Conservation (phyloP, 2,329 filamentous ascomycete genomes). For the Verticillium tricorpus region DNA sequence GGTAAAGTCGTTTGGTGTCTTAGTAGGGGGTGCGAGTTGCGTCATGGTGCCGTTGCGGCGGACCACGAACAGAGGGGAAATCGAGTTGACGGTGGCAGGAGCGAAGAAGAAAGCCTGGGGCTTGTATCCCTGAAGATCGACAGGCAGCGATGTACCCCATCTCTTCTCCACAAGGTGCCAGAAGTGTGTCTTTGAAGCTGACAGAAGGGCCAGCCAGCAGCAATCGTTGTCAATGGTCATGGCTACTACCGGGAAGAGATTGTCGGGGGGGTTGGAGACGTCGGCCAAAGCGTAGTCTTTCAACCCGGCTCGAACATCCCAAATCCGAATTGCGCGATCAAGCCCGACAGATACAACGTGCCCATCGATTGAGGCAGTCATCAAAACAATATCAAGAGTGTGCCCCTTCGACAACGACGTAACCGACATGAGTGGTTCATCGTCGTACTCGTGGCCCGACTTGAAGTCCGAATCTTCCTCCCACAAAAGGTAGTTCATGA, state of each 20-base stretch:
- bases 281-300: slow-evolving; percentile 36
- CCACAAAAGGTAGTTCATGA: slow-evolving; percentile 73
- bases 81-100: slow-evolving; percentile 26
- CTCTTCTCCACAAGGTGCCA: slow-evolving; percentile 57
- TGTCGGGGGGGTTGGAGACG: slow-evolving; percentile 32
- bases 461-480: slow-evolving; percentile 49
- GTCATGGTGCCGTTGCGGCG: slow-evolving; percentile 60
- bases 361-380: slow-evolving; percentile 59
- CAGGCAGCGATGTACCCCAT: slow-evolving; percentile 50
- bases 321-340: slow-evolving; percentile 64
- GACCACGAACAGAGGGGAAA: slow-evolving; percentile 54
- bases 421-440: slow-evolving; percentile 51
- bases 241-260: slow-evolving; percentile 56
- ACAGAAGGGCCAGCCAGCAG: slow-evolving; percentile 62
- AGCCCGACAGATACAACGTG: slow-evolving; percentile 66
- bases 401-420: slow-evolving; percentile 60
- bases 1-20: slow-evolving; percentile 34
- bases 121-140: slow-evolving; percentile 54
- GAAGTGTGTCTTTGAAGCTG: slow-evolving; percentile 51
- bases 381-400: slow-evolving; percentile 61
- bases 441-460: slow-evolving; percentile 39
- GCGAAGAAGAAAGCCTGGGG: slow-evolving; percentile 63
- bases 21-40: slow-evolving; percentile 47
- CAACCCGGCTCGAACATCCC: slow-evolving; percentile 50
- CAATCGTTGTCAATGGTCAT: slow-evolving; percentile 62